Evolutionary conservation across 2,329 filamentous ascomycete species (phyloP).

Genomic region (Rutstroemia sp.): DNA sequence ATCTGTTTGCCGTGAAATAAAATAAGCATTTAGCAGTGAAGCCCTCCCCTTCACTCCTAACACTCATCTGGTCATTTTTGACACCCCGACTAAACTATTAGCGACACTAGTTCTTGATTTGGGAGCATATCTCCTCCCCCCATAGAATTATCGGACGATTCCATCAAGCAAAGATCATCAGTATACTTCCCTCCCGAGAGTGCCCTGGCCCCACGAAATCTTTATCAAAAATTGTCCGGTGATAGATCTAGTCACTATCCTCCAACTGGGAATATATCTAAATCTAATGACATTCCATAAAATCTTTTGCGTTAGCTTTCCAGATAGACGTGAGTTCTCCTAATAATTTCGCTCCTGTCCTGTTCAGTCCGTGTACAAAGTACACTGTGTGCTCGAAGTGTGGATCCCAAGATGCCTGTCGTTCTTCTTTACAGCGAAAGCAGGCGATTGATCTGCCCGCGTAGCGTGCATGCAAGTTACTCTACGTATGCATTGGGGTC

Average conservation of each 20-base stretch:
- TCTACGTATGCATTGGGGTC: neutral
- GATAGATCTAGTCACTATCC: neutral
- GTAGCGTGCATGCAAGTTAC: neutral
- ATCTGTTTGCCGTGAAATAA: neutral
- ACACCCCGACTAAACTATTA: neutral
- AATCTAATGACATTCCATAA: neutral
- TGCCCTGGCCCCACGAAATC: neutral
- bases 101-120: neutral
- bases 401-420: neutral
- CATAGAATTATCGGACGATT: neutral
- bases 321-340: too few relatives aligned
- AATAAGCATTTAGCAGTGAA: neutral
- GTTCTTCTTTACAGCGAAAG: neutral
- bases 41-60: neutral
- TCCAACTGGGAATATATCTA: neutral
- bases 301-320: neutral
- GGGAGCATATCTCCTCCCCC: neutral
- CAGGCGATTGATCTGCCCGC: neutral
- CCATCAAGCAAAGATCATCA: neutral
- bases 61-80: neutral
- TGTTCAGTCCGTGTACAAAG: too few relatives aligned
- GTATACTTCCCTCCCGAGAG: neutral
- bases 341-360: too few relatives aligned
- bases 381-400: neutral
- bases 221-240: neutral